These are phyloP conservation scores for Dactylellina drechsleri DNA, from an alignment of 2,329 filamentous ascomycete species.

Conservation along the genomic window DNA sequence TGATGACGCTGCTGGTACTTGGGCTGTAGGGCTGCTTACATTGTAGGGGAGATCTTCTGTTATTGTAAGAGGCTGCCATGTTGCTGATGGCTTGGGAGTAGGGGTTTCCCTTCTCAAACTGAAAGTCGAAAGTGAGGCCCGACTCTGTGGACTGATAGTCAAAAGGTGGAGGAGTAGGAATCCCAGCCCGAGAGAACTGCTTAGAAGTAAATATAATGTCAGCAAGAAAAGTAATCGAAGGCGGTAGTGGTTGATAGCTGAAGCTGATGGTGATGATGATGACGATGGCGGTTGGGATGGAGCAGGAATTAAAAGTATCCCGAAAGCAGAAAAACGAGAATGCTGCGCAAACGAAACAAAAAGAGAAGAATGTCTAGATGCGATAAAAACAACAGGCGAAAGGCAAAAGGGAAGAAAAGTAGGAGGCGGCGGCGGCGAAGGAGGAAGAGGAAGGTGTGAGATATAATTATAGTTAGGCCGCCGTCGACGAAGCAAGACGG, in stretches of 20 bases:
- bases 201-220: slow-evolving; percentile 32
- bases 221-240: slow-evolving; percentile 43
- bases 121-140: slow-evolving; percentile 50
- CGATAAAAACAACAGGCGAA: slow-evolving; percentile 6
- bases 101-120: slow-evolving; percentile 50
- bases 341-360: slow-evolving; percentile 13
- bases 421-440: background rate
- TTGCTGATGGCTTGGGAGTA: slow-evolving; percentile 52
- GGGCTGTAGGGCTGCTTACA: slow-evolving; percentile 28
- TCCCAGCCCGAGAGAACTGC: slow-evolving; percentile 54
- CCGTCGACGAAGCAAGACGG: slow-evolving; percentile 30
- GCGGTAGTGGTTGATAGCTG: background rate
- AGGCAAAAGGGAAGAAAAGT: background rate
- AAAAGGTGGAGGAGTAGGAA: slow-evolving; percentile 53
- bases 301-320: slow-evolving; percentile 6
- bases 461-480: slow-evolving; percentile 18
- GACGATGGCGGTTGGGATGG: slow-evolving; percentile 1
- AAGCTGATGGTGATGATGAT: slow-evolving; percentile 12
- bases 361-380: slow-evolving; percentile 5
- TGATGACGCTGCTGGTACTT: background rate
- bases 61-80: slow-evolving; percentile 53
- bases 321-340: slow-evolving; percentile 34
- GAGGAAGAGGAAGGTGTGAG: slow-evolving; percentile 5
- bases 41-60: slow-evolving; percentile 50
- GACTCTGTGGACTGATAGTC: slow-evolving; percentile 50